Base-by-base conservation (phyloP, 768 basidiomycete genomes). In the Tulasnella sp. region DNA sequence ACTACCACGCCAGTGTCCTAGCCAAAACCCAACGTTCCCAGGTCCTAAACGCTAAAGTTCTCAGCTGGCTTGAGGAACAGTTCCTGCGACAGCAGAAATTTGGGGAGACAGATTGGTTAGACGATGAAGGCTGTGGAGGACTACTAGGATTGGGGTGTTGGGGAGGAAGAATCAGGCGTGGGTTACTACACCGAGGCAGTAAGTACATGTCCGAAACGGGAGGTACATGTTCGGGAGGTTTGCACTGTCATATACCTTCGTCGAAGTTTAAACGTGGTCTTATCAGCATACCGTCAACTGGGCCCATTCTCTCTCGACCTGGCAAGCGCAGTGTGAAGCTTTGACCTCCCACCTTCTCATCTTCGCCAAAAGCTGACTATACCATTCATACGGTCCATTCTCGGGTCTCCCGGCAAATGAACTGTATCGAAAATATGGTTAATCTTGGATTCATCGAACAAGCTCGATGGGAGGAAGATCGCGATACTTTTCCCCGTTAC, bases 211-310 rank as follows among this genome's bases (percentile, higher is more conserved):
- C 17, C 17, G 40, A 40, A 9, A 12, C 8, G 11, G 12, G 40
- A 9, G 40, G 2, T 40, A 15, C 40, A 1, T 9, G 17, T 40
- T 15, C 40, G 2, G 17, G 17, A 40, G 3, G 17, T 9, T 40
- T 19, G n/a, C n/a, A 9, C 11, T 3, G 40, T 9, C 17, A 15
- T 9, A 40, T 15, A 79, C 88, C 90, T 3, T 89, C 88, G 89
- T 3, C 89, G 90, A 1, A 40, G 40, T 12, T 31, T 49, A 31
- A 29, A 31, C 25, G 17, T 40, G 12, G 17, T 40, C 12, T 12
- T 40, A 5, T 40, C 39, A 12, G 40, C n/a, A n/a, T n/a, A n/a
- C 72, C 22, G 8, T 19, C 67, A 31, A 14, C 15, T 17, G 40
- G 78, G 14, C 45, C 67, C 15, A 77, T 77, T 19, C 79, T 77